These are phyloP conservation scores for Lentinula detonsa DNA, from an alignment of 768 basidiomycete genomes.

Conservation along the genomic window DNA sequence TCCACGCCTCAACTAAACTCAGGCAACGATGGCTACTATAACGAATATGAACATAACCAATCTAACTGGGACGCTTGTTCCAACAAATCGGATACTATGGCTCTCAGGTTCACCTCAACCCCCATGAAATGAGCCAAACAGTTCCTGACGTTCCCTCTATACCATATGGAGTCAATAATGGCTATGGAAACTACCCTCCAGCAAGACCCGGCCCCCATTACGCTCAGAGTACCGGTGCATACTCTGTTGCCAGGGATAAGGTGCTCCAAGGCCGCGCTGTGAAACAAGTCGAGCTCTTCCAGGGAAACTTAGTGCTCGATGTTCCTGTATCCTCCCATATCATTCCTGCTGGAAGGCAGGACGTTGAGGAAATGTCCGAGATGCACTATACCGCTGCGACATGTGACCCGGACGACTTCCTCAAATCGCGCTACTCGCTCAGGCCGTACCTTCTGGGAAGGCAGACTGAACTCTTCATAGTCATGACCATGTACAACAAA, in stretches of 20 bases:
- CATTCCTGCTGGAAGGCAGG: constrained; percentile 56
- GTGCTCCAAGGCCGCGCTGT: constrained; percentile 78
- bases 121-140: constrained; percentile 56
- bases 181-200: constrained; percentile 55
- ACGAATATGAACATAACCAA: constrained; percentile 36
- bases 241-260: constrained; percentile 66
- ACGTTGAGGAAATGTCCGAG: constrained; percentile 72
- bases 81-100: constrained; percentile 50
- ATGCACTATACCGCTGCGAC: constrained; percentile 88
- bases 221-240: constrained; percentile 46
- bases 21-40: constrained; percentile 21
- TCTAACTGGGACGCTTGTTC: constrained; percentile 51
- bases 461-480: constrained; percentile 88
- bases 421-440: constrained; percentile 69
- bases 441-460: constrained; percentile 75
- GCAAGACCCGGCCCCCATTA: constrained; percentile 42
- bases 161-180: constrained; percentile 32
- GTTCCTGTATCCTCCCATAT: constrained; percentile 76
- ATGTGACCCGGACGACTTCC: constrained; percentile 87
- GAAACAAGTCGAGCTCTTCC: constrained; percentile 70
- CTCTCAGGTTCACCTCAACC: constrained; percentile 69
- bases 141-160: constrained; percentile 52
- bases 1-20: neutral
- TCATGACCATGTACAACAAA: constrained; percentile 97
- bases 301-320: constrained; percentile 84